Conservation (phyloP, 495 filamentous ascomycete species). For the Penicillium nucicola region DNA sequence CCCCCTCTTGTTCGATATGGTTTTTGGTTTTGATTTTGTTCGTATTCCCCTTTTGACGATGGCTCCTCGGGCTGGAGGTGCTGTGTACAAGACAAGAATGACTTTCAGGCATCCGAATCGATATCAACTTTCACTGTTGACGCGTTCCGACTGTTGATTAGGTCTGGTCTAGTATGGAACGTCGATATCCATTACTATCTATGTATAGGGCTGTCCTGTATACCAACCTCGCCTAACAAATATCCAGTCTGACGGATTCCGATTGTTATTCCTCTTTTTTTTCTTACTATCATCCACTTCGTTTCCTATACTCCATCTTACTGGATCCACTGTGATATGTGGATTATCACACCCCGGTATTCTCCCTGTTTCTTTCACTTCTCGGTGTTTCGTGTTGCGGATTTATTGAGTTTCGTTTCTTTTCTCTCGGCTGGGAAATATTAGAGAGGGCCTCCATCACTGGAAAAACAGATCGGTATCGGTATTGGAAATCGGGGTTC, state of each 20-base stretch:
- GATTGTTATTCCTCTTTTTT: too few species aligned
- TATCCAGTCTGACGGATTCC: too few species aligned
- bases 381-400: slow-evolving; percentile 25
- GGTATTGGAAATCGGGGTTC: slow-evolving; percentile 1
- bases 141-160: not conserved
- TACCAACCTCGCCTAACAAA: too few species aligned
- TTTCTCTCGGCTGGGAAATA: slow-evolving; percentile 24
- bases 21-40: slow-evolving; percentile 1
- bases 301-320: not conserved
- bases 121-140: not conserved
- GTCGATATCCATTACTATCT: too few species aligned
- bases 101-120: not conserved
- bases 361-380: slow-evolving; percentile 4
- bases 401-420: slow-evolving; percentile 12
- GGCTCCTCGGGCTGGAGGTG: not conserved
- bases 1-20: slow-evolving; percentile 6
- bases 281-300: too few species aligned
- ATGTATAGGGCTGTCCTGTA: too few species aligned
- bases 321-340: too few species aligned
- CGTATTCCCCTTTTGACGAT: slow-evolving; percentile 1
- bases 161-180: not conserved
- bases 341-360: not conserved
- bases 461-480: slow-evolving; percentile 29
- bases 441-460: slow-evolving; percentile 38
- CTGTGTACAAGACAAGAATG: slow-evolving; percentile 5